Evolutionary conservation across 768 basidiomycete species (phyloP), one percentile per base, ranked within the genome.

Genomic region (Amanita exitialis): DNA sequence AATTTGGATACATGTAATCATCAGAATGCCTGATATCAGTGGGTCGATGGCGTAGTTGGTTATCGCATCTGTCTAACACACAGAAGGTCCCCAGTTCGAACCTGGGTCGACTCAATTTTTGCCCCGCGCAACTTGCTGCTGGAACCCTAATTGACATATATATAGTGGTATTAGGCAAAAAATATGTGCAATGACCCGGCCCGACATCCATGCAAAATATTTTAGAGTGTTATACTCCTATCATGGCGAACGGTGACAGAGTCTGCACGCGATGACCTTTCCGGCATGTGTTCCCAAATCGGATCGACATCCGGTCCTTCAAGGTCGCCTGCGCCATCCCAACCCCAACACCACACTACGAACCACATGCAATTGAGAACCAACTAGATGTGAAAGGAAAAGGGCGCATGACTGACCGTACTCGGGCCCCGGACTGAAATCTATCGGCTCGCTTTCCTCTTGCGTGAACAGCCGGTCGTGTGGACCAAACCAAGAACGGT

Each of bases 301-400:
- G 95, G 95, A 59, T 98, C 95, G 5, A 99, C 90, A 61, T 98
- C 94, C 0, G 95, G 95, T 38, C 94, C 95, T 56, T 97, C 95
- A 20, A 99, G 77, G 62, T 99, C 95, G 16, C 95, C 95, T 3
- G 95, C 95, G 12, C 95, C 95, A 60, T 99, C 95, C 95, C 95
- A 99, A 16, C 95, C 95, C 95, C 95, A 97, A 63, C 95, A 98
- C 95, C 95, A 97, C 10, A 98, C 95, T 96, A 60, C 36, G 44
- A 54, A 32, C 8, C 44, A 51, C 16, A 27, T 20, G 10, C 25
- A 12, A 49, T 20, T 20, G 23, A 37, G 12, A 43, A 13, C 20
- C 13, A 38, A 38, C 9, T 18, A 38, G 4, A 8, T 3, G 18
- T 18, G n/a, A 51, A 23, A 9, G 15, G 28, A 44, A 36, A 49